Evolutionary conservation across 805 yeast species (phyloP).

Genomic region (Lachancea lanzarotensis): DNA sequence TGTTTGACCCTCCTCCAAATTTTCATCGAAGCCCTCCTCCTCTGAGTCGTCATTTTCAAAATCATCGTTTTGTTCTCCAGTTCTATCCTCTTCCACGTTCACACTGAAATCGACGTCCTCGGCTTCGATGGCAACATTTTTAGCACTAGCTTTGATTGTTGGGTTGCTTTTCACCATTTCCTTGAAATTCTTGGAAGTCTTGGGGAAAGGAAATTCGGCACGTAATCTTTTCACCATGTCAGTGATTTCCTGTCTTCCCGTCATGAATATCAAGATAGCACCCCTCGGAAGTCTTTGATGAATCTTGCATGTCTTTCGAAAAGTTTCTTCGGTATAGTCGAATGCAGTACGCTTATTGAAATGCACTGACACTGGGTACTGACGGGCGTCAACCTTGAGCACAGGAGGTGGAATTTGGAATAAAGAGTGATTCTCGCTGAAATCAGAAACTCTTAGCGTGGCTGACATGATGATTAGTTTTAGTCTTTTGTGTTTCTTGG

Average conservation of each 20-base stretch:
- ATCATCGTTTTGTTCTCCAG: conserved; percentile 28
- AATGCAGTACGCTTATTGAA: conserved; percentile 73
- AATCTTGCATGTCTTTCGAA: conserved; percentile 76
- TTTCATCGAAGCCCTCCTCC: conserved; percentile 63
- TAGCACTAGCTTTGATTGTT: conserved; percentile 46
- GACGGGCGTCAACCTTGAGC: conserved; percentile 84
- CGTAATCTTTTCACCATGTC: conserved; percentile 65
- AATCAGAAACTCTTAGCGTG: conserved; percentile 87
- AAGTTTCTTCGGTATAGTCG: conserved; percentile 83
- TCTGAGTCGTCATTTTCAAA: conserved; percentile 34
- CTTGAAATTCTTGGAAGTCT: conserved; percentile 11
- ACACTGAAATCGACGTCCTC: conserved; percentile 81
- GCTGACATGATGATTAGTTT: conserved; percentile 95
- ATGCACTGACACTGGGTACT: conserved; percentile 87
- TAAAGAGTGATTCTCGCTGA: conserved; percentile 69
- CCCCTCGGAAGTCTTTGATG: conserved; percentile 88
- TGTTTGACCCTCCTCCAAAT: conserved; percentile 61
- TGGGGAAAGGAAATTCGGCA: conserved; percentile 55
- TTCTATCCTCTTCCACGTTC: conserved; percentile 29
- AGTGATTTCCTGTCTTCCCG: conserved; percentile 90
- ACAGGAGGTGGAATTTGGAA: conserved; percentile 79
- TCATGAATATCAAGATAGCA: conserved; percentile 82
- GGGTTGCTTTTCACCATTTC: conserved; percentile 33
- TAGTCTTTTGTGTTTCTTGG: conserved; percentile 49
- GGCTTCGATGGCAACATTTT: conserved; percentile 67